Base-by-base conservation (phyloP, 257 asterid genomes). In the Salvia hispanica region DNA sequence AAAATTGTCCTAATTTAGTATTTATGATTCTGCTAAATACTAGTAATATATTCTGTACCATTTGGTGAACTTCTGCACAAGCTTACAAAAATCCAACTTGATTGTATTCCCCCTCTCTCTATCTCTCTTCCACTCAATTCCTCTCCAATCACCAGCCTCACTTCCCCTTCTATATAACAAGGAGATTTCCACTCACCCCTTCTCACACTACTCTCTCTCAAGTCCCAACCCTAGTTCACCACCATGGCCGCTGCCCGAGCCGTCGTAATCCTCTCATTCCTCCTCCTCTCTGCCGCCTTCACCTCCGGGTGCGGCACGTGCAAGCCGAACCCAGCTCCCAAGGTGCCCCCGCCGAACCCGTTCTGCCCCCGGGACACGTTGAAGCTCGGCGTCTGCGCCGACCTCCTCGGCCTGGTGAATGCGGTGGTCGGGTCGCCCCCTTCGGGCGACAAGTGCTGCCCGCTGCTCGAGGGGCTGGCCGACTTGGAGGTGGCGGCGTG, bases 401-500 rank as follows among this genome's bases (percentile, higher is more conserved):
- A 88, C 67, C 59, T 90, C 8, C 77, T 90, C n/a, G 92, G 95
- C 15, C 69, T 81, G 61, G 81, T 79, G 45, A 81, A 74, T 53
- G 45, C 83, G 65, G 75, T 77, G 56, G 36, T 84, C 3, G 95
- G 97, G 9, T 64, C 28, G 6, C 87, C 92, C 0, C 92, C 92
- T 0, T 84, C 95, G 2, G 80, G 82, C 0, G 46, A 61, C 46
- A 74, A 79, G 48, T 90, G 97, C 72, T 90, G 97, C 15, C 78
- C 94, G 0, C 4, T 88, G 42, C 95, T 90, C 0, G 70, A 84
- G 52, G 97, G 97, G 10, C 62, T 90, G 79, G 84, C 83, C 0
- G 88, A 88, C 73, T 61, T 90, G 79, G 97, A 92, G 81, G 97
- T 62, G 47, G 98, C 97, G 0, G 95, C 82, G 36, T 90, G 97